Base-by-base conservation (phyloP, 768 basidiomycete species). In the Tylopilus subfusipes region DNA sequence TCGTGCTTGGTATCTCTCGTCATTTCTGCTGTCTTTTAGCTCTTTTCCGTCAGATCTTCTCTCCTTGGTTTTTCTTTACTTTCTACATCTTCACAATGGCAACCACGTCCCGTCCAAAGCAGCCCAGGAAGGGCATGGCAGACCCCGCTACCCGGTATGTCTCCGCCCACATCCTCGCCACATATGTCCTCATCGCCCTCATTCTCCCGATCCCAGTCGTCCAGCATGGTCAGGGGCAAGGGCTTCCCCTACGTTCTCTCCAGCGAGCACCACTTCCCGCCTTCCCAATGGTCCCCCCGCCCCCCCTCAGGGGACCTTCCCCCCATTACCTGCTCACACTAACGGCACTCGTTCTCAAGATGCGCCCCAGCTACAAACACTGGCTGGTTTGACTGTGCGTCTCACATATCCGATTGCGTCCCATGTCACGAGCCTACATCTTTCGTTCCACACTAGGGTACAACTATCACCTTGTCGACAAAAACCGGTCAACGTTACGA, bases 401-500 rank as follows among this genome's bases (percentile, higher is more conserved):
- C 44, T 56, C 53, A 45, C 50, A 53, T 54, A 25, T 53, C 49
- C 33, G 50, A 57, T 58, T 56, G 14, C 34, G 12, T 54, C 30
- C 14, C 40, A n/a, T 48, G 31, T 52, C 57, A 48, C 53, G 48
- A 59, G 53, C 48, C 56, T 52, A 56, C 53, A 62, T 54, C 57
- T 58, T 51, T 40, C 39, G 42, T 62, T 59, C 53, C 50, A 55
- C 36, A 46, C 27, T 62, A 88, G 90, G 89, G 90, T 38, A 89
- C 86, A 6, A 89, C 86, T 34, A 77, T 93, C 63, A 88, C 88
- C n/a, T 78, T 93, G 55, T 67, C 71, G 22, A 88, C 86, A 42
- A 89, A 88, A 78, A 78, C 84, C 14, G 74, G 77, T 31, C 78
- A 82, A 62, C 88, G 88, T 58, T 86, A 83, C 68, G 88, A 92